Base-by-base conservation (phyloP, 768 basidiomycete genomes). In the Glaciozyma martinii region DNA sequence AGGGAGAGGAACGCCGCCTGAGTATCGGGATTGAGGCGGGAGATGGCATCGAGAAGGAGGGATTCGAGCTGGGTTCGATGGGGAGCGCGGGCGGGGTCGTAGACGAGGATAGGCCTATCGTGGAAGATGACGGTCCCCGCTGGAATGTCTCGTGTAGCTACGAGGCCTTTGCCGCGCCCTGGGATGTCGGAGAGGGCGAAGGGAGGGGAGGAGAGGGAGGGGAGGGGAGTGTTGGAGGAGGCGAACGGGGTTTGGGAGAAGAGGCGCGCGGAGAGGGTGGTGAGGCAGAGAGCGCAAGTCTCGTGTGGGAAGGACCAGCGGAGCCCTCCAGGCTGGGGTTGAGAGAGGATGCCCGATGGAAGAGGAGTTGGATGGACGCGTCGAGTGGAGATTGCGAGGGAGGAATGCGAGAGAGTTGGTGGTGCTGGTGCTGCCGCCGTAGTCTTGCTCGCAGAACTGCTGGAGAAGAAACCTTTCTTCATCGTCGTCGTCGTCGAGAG, bases 61-160 rank as follows among this genome's bases (percentile, higher is more conserved):
- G 40, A 13, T 25, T 63, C 44, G 19, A 6, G 9, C 27, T 63
- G 32, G 2, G 19, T 15, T 12, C 40, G 47, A 6, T 19, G 16
- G 18, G 50, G 49, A 5, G 33, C 50, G n/a, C 58, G 16, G 1
- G 13, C 18, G 5, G 56, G 40, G 5, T 33, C 50, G 18, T 16
- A 59, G 32, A 52, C 50, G 52, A 66, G 47, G 18, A 66, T 23
- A 12, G 65, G 65, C 3, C 59, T 46, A n/a, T 66, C 65, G 47
- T 30, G 15, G 49, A 61, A 59, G 25, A 66, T n/a, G 46, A 53
- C 40, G 15, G 56, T 49, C 9, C 54, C 47, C 2, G 32, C 32
- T 1, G 59, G 52, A 23, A 65, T 53, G 15, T 60, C 54, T 15
- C 43, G 21, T 0, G 40, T 40, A 5, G 64, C 59, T 44, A 65